A percentile compares a stretch with the other conserved stretches of the same genome.
Conservation (phyloP, 2,329 filamentous ascomycete genomes). For the Aspergillus novofumigatus region DNA sequence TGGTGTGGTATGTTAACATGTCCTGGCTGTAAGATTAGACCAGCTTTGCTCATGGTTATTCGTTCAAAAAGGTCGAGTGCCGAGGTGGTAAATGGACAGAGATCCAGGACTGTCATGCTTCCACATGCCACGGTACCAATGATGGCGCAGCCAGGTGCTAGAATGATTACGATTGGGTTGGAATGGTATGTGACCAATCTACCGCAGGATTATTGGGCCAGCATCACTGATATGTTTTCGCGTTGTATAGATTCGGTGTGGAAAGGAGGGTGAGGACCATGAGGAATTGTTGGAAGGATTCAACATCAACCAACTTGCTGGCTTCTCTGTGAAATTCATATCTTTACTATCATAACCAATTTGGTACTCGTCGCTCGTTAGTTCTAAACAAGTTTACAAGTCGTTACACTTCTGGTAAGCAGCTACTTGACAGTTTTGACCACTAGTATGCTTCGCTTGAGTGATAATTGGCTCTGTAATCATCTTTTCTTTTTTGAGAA, state of each 20-base stretch:
- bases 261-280: not conserved
- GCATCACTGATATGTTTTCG: not conserved
- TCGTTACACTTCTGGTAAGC: too few relatives aligned
- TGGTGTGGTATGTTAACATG: constrained; percentile 8
- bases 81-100: constrained; percentile 9
- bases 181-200: not conserved
- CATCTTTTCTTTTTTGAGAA: too few relatives aligned
- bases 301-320: constrained; percentile 6
- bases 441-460: too few relatives aligned
- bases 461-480: too few relatives aligned
- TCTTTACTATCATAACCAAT: not conserved
- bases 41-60: constrained; percentile 1
- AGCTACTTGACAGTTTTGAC: too few relatives aligned
- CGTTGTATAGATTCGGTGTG: not conserved
- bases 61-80: constrained; percentile 8
- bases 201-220: not conserved
- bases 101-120: constrained; percentile 3
- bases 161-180: not conserved
- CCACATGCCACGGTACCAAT: constrained; percentile 5
- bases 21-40: not conserved
- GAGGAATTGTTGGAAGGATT: constrained; percentile 2
- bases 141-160: constrained; percentile 9
- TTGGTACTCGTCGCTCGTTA: constrained; percentile 4
- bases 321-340: not conserved
- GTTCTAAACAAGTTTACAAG: not conserved